Evolutionary conservation across 352 stramenopile genomes (phyloP).

Genomic region (Phytophthora capsici): DNA sequence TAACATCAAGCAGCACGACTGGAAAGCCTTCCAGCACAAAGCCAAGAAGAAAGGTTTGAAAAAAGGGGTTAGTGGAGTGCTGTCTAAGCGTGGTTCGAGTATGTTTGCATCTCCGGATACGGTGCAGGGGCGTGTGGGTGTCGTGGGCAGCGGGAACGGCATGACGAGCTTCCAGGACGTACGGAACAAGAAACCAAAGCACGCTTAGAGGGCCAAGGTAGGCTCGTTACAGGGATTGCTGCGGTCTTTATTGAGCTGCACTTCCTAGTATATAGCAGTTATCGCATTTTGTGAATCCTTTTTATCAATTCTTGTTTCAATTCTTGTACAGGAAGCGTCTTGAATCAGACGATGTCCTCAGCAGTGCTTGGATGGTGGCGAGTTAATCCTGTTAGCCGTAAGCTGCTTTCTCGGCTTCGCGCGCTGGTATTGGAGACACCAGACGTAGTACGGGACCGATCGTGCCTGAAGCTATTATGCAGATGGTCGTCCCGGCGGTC

Average conservation of each 20-base stretch:
- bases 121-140: conserved; percentile 83
- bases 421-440: conserved; percentile 18
- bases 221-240: conserved; percentile 13
- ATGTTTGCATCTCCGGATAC: conserved; percentile 91
- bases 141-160: conserved; percentile 87
- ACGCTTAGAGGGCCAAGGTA: conserved; percentile 34
- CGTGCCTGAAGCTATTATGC: conserved; percentile 21
- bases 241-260: conserved; percentile 25
- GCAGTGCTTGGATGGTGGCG: conserved; percentile 21
- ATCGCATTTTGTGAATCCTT: conserved; percentile 32
- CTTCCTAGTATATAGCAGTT: conserved; percentile 29
- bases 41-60: conserved; percentile 78
- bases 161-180: conserved; percentile 85
- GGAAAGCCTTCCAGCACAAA: conserved; percentile 88
- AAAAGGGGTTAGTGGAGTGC: conserved; percentile 69
- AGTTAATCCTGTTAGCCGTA: conserved; percentile 24
- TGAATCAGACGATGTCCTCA: conserved; percentile 31
- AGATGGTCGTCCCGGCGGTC: conserved; percentile 16
- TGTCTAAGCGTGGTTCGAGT: conserved; percentile 82
- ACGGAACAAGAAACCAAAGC: conserved; percentile 76
- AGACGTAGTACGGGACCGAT: conserved; percentile 27
- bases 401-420: conserved; percentile 31
- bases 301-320: conserved; percentile 17
- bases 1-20: conserved; percentile 87
- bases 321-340: conserved; percentile 12